These are phyloP conservation scores for Suhomyces prunicola DNA, from an alignment of 805 yeast genomes.

Conservation along the genomic window DNA sequence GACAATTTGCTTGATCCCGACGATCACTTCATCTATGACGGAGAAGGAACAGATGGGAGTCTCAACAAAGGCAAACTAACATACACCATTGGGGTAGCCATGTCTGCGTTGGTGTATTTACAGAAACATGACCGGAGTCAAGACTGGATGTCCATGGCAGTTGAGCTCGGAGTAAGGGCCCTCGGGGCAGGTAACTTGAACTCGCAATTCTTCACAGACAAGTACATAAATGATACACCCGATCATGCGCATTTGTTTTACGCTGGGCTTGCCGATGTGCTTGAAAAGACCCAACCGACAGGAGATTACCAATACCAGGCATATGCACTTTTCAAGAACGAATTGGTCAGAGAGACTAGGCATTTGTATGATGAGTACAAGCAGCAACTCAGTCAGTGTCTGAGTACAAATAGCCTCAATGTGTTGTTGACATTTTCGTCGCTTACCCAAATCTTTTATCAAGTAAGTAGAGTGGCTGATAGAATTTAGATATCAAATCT, in stretches of 20 bases:
- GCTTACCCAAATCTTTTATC: slow-evolving; percentile 18
- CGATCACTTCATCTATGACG: slow-evolving; percentile 25
- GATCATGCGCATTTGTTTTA: slow-evolving; percentile 21
- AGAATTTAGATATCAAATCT: slow-evolving; percentile 2
- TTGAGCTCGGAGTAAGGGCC: slow-evolving; percentile 9
- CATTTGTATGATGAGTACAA: slow-evolving; percentile 15
- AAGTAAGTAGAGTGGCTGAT: slow-evolving; percentile 11
- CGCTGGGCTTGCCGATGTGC: slow-evolving; percentile 22
- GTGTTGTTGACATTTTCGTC: slow-evolving; percentile 16
- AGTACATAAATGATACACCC: slow-evolving; percentile 21
- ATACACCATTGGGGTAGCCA: slow-evolving; percentile 23
- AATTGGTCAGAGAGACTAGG: slow-evolving; percentile 19
- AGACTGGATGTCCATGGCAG: slow-evolving; percentile 16
- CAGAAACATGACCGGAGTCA: slow-evolving; percentile 11
- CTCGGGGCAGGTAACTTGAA: slow-evolving; percentile 9
- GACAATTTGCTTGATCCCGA: slow-evolving; percentile 16
- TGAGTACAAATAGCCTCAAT: slow-evolving; percentile 6
- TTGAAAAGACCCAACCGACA: slow-evolving; percentile 12
- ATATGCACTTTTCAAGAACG: slow-evolving; percentile 15
- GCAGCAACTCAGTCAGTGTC: slow-evolving; percentile 4
- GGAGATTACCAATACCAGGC: slow-evolving; percentile 14
- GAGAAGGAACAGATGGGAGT: slow-evolving; percentile 12
- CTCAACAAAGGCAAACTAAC: slow-evolving; percentile 26
- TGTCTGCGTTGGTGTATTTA: slow-evolving; percentile 20
- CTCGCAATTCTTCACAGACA: slow-evolving; percentile 20